Evolutionary conservation across 106 monocot genomes (phyloP), one percentile per base, ranked within the genome.

Genomic region (Dendrobium nobile): DNA sequence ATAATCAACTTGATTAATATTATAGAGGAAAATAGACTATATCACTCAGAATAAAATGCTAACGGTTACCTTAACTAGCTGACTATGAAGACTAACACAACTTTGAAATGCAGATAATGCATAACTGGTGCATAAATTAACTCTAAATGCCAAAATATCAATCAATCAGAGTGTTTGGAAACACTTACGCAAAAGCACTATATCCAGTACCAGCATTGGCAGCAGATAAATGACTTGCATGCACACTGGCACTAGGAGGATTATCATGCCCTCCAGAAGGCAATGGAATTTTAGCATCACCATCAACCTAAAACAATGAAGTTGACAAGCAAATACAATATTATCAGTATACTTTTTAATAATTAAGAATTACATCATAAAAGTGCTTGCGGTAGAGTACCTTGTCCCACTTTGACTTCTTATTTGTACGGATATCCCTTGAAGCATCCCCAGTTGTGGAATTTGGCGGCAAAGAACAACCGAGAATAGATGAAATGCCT

Each of bases 351-450:
- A 44, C n/a, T 9, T 42, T 19, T 18, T 73, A 10, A 70, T 72
- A 77, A 16, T 33, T 42, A 20, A 64, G 11, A 26, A 75, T 2
- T 67, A 11, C 73, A 78, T 22, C 2, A 83, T 55, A 26, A 55
- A 75, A 41, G 13, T 42, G 9, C 27, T 37, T 61, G 2, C 44
- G 84, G 58, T 43, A 64, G 16, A 37, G 55, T 75, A 98, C 97
- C 94, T 98, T 98, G 80, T 98, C 97, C 97, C 97, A 98, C 80
- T 98, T 98, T 73, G 92, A 82, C 81, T 98, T 98, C 83, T 94
- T 98, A 84, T 84, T 86, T 19, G 82, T 90, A 68, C 90, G 90
- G 68, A 13, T 75, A 4, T 96, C 93, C 84, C 77, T 90, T 2
- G 85, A 20, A 37, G 81, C 83, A 85, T 92, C 92, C 68, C 41